Evolutionary conservation across 306 rosid genomes (phyloP).

Genomic region (Dicorynia guianensis): DNA sequence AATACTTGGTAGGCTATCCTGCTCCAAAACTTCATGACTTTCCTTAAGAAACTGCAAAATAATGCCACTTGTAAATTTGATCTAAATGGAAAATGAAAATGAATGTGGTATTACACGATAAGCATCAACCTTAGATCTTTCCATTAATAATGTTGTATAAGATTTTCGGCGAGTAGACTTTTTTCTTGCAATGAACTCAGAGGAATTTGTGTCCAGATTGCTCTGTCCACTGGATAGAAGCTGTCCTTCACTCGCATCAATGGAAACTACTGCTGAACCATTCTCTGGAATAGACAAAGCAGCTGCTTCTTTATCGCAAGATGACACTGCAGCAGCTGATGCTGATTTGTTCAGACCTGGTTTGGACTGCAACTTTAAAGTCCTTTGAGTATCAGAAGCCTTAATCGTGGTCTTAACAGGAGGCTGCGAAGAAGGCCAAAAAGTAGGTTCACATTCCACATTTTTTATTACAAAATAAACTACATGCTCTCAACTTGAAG

Average conservation of each 20-base stretch:
- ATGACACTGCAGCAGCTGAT: conserved; percentile 49
- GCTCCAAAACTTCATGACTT: conserved; percentile 50
- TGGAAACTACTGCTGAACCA: conserved; percentile 31
- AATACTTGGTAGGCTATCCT: conserved; percentile 67
- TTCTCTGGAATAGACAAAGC: conserved; percentile 49
- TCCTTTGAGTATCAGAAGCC: conserved; percentile 50
- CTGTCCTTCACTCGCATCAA: conserved; percentile 46
- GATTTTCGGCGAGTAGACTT: conserved; percentile 74
- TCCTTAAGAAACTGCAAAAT: conserved; percentile 70
- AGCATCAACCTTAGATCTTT: conserved; percentile 74
- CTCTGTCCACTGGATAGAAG: conserved; percentile 51
- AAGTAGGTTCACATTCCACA: conserved; percentile 20
- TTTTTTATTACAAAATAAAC: conserved; percentile 2
- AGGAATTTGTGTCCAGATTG: conserved; percentile 43
- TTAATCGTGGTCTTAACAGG: conserved; percentile 56
- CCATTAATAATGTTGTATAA: conserved; percentile 70
- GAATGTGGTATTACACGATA: conserved; percentile 26
- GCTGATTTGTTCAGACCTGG: conserved; percentile 44
- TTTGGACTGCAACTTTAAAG: conserved; percentile 51
- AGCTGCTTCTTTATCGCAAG: conserved; percentile 51
- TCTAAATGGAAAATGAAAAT: conserved; percentile 20
- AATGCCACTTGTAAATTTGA: conserved; percentile 35
- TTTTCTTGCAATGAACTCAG: conserved; percentile 49
- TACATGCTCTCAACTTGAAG: not conserved
- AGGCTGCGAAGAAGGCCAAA: conserved; percentile 56